Conservation (phyloP, 176 grass and related monocot genomes). For the Pontederia crassipes region DNA sequence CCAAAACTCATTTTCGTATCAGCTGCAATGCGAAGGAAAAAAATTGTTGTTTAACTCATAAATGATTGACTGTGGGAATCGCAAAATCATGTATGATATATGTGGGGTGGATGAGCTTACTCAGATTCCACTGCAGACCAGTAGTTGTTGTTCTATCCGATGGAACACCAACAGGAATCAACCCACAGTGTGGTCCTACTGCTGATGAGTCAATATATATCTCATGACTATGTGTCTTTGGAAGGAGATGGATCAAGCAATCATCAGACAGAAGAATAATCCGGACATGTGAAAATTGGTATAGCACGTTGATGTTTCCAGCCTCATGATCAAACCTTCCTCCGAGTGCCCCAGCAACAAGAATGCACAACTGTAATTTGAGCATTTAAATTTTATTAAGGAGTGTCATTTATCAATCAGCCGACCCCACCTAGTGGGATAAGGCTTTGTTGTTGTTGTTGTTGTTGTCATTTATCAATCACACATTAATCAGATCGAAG, state of each 20-base stretch:
- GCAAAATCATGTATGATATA: too few relatives aligned
- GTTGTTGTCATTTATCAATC: too few relatives aligned
- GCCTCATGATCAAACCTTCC: slow-evolving; percentile 94
- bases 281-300: slow-evolving; percentile 44
- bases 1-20: slow-evolving; percentile 53
- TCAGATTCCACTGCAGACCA: slow-evolving; percentile 81
- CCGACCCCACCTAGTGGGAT: too few relatives aligned
- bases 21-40: slow-evolving; percentile 2
- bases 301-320: slow-evolving; percentile 86
- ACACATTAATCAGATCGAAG: too few relatives aligned
- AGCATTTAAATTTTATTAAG: neutral
- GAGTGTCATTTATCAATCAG: too few relatives aligned
- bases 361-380: slow-evolving; percentile 55
- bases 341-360: slow-evolving; percentile 72
- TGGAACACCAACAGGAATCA: slow-evolving; percentile 62
- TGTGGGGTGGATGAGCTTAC: slow-evolving; percentile 20
- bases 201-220: slow-evolving; percentile 41
- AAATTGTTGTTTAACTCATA: too few relatives aligned
- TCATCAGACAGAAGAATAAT: slow-evolving; percentile 79
- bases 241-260: slow-evolving; percentile 62
- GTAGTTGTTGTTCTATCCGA: slow-evolving; percentile 51
- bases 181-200: slow-evolving; percentile 71
- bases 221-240: slow-evolving; percentile 53
- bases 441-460: too few relatives aligned
- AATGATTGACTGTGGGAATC: too few relatives aligned